Evolutionary conservation across 257 asterid species (phyloP), one percentile per base, ranked within the genome.

Genomic region (Capsicum pubescens): DNA sequence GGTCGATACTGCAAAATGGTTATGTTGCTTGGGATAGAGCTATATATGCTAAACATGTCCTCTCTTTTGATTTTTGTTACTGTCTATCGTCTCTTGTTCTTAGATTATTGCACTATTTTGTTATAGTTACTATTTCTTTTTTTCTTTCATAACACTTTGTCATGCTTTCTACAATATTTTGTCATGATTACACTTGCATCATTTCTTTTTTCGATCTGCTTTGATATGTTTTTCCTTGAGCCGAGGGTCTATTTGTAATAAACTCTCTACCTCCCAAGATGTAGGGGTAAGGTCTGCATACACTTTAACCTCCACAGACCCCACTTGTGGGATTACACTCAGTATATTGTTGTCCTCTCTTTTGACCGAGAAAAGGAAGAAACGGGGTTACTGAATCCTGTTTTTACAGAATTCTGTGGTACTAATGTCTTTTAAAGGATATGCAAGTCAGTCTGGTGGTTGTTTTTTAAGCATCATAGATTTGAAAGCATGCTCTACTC

Each of bases 401-500:
- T 13, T 69, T 78, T 60, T 21, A 26, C 54, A 71, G 13, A 46
- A 68, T 56, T 80, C 46, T 55, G 58, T 8, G 36, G 9, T 11
- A n/a, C 56, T 11, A 8, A 46, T 19, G 57, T 52, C 42, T 57
- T 60, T 64, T 16, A 55, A 32, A 26, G 70, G 54, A 61, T 79
- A 26, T 55, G 36, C 46, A 12, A n/a, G 19, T 46, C 15, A 8
- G 19, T 19, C 46, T 81, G 84, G 48, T 57, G 61, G 48, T 35
- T 81, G 44, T 72, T 46, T 10, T 61, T 11, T 48, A 19, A 48
- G 57, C 66, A 72, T 16, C 50, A 8, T 44, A 19, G 17, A 46
- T 63, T 86, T 77, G 36, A 77, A 57, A 42, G 57, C 39, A 15
- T 70, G 55, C 60, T 58, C 64, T 44, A 17, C 79, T 52, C 81